phyloP scores from a whole-genome alignment of 441 rosid species.

The Erodium moschatum region DNA sequence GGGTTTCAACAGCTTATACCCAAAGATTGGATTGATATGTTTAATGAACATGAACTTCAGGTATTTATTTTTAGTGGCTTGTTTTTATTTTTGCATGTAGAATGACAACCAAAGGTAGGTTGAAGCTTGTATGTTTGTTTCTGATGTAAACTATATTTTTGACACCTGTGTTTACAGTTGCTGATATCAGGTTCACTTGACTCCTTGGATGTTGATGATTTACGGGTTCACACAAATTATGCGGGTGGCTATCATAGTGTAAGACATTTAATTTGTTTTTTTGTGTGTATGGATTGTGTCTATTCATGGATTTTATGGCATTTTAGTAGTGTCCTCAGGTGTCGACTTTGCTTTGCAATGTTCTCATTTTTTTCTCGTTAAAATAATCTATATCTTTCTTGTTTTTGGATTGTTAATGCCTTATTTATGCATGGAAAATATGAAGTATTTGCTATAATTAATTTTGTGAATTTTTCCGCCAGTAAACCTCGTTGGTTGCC shows the following conservation, averaged over 20 bases:
- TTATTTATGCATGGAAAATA: neutral
- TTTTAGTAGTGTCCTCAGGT: neutral
- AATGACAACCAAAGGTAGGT: neutral
- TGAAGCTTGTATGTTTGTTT: neutral
- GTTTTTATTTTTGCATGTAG: neutral
- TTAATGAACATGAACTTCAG: conserved; percentile 97
- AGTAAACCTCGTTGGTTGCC: neutral
- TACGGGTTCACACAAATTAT: conserved; percentile 63
- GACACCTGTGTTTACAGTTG: conserved; percentile 44
- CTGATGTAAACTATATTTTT: conserved; percentile 4
- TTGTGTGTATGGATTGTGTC: neutral
- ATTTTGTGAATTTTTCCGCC: no score
- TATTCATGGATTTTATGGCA: neutral
- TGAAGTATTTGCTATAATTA: neutral
- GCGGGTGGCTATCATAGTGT: conserved; percentile 88
- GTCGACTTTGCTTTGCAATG: neutral
- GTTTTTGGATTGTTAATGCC: neutral
- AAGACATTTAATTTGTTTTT: conserved; percentile 24
- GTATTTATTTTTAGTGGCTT: conserved; percentile 26
- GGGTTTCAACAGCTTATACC: conserved; percentile 96
- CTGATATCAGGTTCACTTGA: conserved; percentile 94
- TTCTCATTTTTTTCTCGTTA: neutral
- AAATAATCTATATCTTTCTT: neutral
- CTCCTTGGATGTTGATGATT: conserved; percentile 91
- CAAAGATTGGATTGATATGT: conserved; percentile 94